Evolutionary conservation across 495 filamentous ascomycete genomes (phyloP).

Genomic region (Immersiella caudata): DNA sequence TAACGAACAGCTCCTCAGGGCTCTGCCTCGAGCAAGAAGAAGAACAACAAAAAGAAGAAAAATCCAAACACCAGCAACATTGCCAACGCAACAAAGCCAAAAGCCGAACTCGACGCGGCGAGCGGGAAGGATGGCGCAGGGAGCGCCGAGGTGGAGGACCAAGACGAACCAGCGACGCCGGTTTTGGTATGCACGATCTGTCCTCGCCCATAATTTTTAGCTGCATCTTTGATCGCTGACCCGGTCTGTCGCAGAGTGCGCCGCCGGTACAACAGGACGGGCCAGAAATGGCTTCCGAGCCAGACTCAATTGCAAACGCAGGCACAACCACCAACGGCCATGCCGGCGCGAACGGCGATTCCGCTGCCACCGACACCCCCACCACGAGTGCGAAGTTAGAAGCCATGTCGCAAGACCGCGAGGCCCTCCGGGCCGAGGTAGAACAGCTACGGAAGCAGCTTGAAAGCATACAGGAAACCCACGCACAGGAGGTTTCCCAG

Average conservation of each 20-base stretch:
- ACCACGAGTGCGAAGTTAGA: conserved; percentile 58
- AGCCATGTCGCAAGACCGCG: conserved; percentile 76
- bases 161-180: conserved; percentile 35
- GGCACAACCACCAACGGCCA: conserved; percentile 34
- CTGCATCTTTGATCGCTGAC: neutral
- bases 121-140: conserved; percentile 43
- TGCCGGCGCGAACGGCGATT: conserved; percentile 37
- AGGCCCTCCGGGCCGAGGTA: conserved; percentile 78
- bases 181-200: conserved; percentile 29
- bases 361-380: conserved; percentile 22
- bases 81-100: conserved; percentile 35
- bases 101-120: conserved; percentile 21
- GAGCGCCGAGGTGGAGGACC: conserved; percentile 35
- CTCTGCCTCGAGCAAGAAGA: conserved; percentile 54
- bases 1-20: conserved; percentile 18
- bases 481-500: conserved; percentile 54
- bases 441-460: conserved; percentile 77
- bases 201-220: conserved; percentile 14
- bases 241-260: neutral
- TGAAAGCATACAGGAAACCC: conserved; percentile 74
- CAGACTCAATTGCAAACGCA: neutral
- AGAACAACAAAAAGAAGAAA: conserved; percentile 70
- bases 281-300: neutral
- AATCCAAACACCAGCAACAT: conserved; percentile 43
- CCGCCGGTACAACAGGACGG: neutral